These are phyloP conservation scores for Begonia loranthoides DNA, from an alignment of 306 rosid species.

Conservation along the genomic window DNA sequence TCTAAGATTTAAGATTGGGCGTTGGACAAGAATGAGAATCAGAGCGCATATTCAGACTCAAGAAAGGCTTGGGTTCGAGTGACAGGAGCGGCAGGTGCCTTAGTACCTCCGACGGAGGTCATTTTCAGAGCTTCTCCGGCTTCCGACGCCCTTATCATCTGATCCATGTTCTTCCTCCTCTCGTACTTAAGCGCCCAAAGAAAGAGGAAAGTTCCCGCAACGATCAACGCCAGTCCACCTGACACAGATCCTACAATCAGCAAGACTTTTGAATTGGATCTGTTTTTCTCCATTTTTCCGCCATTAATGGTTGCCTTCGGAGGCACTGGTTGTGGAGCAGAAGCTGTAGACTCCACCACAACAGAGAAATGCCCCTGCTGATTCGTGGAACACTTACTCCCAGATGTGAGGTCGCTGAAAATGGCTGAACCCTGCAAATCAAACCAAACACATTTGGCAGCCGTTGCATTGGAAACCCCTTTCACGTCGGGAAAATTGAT, in stretches of 20 bases:
- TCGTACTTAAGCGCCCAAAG: slow-evolving; percentile 42
- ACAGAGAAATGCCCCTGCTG: slow-evolving; percentile 79
- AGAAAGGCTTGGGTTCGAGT: slow-evolving; percentile 71
- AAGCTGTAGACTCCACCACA: slow-evolving; percentile 28
- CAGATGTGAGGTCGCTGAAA: slow-evolving; percentile 35
- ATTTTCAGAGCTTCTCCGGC: slow-evolving; percentile 68
- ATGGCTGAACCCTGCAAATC: slow-evolving; percentile 34
- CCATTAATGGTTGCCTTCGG: slow-evolving; percentile 7
- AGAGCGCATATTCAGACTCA: slow-evolving; percentile 73
- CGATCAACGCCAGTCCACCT: slow-evolving; percentile 54
- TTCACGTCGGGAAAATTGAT: slow-evolving; percentile 34
- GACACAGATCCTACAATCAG: slow-evolving; percentile 44
- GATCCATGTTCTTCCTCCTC: slow-evolving; percentile 43
- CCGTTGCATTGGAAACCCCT: slow-evolving; percentile 22
- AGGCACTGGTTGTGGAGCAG: slow-evolving; percentile 13
- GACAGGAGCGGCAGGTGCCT: slow-evolving; percentile 66
- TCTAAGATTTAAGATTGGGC: no score
- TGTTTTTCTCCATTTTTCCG: neutral
- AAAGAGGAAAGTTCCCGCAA: slow-evolving; percentile 20
- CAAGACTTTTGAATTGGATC: no score
- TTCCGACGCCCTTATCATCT: slow-evolving; percentile 72
- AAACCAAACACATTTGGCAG: slow-evolving; percentile 46
- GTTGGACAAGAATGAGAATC: slow-evolving; percentile 5
- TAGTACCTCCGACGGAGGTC: slow-evolving; percentile 60
- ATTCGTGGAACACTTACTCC: slow-evolving; percentile 28